Percentiles rank a stretch among this genome's conserved stretches.
Evolutionary conservation across 2,329 filamentous ascomycete genomes (phyloP).

Genomic region (Neofusicoccum ribis): DNA sequence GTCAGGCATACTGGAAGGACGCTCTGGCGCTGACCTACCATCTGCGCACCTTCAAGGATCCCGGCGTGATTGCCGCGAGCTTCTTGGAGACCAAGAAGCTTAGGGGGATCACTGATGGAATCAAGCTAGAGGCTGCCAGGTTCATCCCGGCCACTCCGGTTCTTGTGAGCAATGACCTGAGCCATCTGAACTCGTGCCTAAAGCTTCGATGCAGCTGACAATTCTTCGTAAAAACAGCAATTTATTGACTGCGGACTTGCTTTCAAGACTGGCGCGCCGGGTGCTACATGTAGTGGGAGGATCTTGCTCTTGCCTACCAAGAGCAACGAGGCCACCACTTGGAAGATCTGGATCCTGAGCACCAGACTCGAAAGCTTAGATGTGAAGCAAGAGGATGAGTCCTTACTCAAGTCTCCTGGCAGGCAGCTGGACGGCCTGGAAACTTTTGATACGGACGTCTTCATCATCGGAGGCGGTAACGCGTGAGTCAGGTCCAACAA

Average conservation of each 20-base stretch:
- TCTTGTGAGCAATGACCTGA: not conserved
- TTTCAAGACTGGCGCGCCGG: not conserved
- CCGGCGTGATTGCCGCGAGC: not conserved
- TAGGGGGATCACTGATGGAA: not conserved
- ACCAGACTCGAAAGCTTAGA: slow-evolving; percentile 17
- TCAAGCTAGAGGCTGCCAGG: not conserved
- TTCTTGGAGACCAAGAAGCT: not conserved
- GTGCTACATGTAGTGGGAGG: not conserved
- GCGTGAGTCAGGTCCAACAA: slow-evolving; percentile 12
- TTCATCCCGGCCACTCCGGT: not conserved
- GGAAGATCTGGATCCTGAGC: slow-evolving; percentile 21
- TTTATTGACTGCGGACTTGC: not conserved
- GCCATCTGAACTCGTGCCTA: not conserved
- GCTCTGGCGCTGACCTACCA: slow-evolving; percentile 5
- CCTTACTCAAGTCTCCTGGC: slow-evolving; percentile 2
- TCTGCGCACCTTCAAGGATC: not conserved
- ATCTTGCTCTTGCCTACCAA: not conserved
- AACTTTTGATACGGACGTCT: slow-evolving; percentile 18
- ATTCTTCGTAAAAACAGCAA: not conserved
- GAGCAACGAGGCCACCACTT: not conserved
- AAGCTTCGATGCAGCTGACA: not conserved
- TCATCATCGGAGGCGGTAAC: slow-evolving; percentile 21
- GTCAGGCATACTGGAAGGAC: not conserved
- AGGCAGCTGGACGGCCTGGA: not conserved
- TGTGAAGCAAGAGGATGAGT: slow-evolving; percentile 8